Percentiles rank a stretch among this genome's conserved stretches.
These are phyloP conservation scores for Paecilomyces dactylethromorphus DNA, from an alignment of 2,329 filamentous ascomycete genomes.

Conservation along the genomic window DNA sequence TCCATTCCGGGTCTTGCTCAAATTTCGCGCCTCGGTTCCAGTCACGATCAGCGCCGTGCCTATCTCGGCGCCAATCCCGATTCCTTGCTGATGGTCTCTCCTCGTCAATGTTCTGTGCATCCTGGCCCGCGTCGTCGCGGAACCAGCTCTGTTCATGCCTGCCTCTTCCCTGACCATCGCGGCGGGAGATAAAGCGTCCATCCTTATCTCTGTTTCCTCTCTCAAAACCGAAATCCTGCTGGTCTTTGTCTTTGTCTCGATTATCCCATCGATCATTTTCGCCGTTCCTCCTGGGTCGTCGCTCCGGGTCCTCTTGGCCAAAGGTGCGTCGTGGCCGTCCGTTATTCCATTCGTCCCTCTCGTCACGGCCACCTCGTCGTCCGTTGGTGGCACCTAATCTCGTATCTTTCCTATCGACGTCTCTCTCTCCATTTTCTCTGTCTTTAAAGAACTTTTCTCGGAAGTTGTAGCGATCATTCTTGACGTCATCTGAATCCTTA, in stretches of 20 bases:
- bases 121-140: constrained; percentile 44
- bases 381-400: constrained; percentile 24
- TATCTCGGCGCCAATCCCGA: constrained; percentile 58
- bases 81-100: constrained; percentile 44
- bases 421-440: constrained; percentile 24
- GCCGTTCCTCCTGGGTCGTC: constrained; percentile 34
- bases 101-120: constrained; percentile 34
- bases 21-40: constrained; percentile 48
- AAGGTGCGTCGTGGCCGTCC: constrained; percentile 33
- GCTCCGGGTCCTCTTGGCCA: constrained; percentile 35
- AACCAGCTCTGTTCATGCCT: constrained; percentile 71
- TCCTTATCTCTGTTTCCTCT: constrained; percentile 49
- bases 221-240: constrained; percentile 45
- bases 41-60: constrained; percentile 45
- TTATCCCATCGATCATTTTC: constrained; percentile 38
- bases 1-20: constrained; percentile 86
- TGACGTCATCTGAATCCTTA: constrained; percentile 49
- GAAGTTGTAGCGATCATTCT: constrained; percentile 58
- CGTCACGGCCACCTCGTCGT: constrained; percentile 26
- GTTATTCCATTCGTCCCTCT: constrained; percentile 37
- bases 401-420: constrained; percentile 32
- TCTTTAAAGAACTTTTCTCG: constrained; percentile 43
- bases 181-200: constrained; percentile 48
- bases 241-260: constrained; percentile 48
- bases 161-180: constrained; percentile 59